Percentiles rank a stretch among this genome's conserved stretches.
These are phyloP conservation scores for Ormosia emarginata DNA, from an alignment of 306 rosid genomes.

Conservation along the genomic window DNA sequence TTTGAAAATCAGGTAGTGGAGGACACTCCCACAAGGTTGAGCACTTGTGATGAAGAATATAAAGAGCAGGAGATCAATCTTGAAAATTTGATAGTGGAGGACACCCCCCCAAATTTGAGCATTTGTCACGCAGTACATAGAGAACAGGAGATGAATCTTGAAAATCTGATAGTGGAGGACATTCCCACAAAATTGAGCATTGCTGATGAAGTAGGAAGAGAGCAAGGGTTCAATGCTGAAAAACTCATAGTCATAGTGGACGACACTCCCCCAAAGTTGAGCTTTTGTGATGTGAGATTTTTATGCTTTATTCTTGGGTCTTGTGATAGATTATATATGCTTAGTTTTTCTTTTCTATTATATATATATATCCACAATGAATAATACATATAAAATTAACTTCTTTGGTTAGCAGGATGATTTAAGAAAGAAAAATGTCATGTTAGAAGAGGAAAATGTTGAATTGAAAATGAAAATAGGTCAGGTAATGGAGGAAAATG, in stretches of 20 bases:
- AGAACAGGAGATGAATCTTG: constrained; percentile 6
- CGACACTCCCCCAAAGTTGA: constrained; percentile 4
- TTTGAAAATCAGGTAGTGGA: constrained; percentile 24
- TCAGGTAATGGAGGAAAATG: constrained; percentile 37
- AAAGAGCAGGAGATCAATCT: constrained; percentile 3
- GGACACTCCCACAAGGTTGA: constrained; percentile 31
- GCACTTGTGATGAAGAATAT: neutral
- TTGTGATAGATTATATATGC: constrained; percentile 20
- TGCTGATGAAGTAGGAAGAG: neutral
- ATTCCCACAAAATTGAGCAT: neutral
- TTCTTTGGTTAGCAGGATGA: constrained; percentile 36
- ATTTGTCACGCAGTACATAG: neutral
- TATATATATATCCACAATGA: neutral
- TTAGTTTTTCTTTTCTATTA: neutral
- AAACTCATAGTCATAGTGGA: constrained; percentile 8
- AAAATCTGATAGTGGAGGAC: neutral
- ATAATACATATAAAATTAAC: neutral
- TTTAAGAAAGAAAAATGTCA: constrained; percentile 20
- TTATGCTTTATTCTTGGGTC: neutral
- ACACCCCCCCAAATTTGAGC: constrained; percentile 8
- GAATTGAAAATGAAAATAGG: constrained; percentile 32
- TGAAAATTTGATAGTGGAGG: constrained; percentile 8
- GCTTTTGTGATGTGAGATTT: constrained; percentile 36
- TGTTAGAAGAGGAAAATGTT: constrained; percentile 33
- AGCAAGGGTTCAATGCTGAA: constrained; percentile 7